A percentile compares a stretch with the other conserved stretches of the same genome.
phyloP scores from a whole-genome alignment of 495 filamentous ascomycete species.

The Aspergillus heteromorphus region DNA sequence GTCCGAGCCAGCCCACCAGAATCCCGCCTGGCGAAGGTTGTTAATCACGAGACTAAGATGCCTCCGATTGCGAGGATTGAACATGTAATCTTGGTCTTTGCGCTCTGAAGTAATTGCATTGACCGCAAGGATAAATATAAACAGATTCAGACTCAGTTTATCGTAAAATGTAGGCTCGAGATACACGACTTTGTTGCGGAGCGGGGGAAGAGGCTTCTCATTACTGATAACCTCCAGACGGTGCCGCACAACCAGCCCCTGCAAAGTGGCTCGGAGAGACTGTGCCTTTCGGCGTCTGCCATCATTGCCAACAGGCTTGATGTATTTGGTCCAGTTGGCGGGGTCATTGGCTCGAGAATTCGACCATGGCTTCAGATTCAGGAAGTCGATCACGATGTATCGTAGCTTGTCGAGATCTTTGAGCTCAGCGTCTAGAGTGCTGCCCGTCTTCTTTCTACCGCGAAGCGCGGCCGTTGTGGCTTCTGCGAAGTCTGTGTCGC shows the following conservation, averaged over 20 bases:
- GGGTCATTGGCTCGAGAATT: slow-evolving; percentile 44
- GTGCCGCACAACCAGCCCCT: slow-evolving; percentile 78
- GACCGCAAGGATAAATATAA: slow-evolving; percentile 70
- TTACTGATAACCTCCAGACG: slow-evolving; percentile 59
- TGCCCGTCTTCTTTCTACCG: slow-evolving; percentile 34
- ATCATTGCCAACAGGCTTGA: slow-evolving; percentile 58
- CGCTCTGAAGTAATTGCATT: slow-evolving; percentile 90
- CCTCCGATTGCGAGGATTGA: slow-evolving; percentile 65
- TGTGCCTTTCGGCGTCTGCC: slow-evolving; percentile 49
- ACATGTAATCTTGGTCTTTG: slow-evolving; percentile 80
- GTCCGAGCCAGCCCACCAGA: slow-evolving; percentile 81
- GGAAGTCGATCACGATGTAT: slow-evolving; percentile 60
- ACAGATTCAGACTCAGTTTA: slow-evolving; percentile 76
- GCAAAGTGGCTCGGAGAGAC: slow-evolving; percentile 64
- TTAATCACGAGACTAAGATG: slow-evolving; percentile 59
- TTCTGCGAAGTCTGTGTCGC: slow-evolving; percentile 31
- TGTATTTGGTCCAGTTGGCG: slow-evolving; percentile 67
- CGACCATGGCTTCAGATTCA: slow-evolving; percentile 74
- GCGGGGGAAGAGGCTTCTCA: slow-evolving; percentile 59
- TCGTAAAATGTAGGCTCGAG: slow-evolving; percentile 82
- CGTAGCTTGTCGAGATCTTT: slow-evolving; percentile 74
- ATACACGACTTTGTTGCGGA: slow-evolving; percentile 65
- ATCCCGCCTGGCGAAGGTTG: slow-evolving; percentile 82
- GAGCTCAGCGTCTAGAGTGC: slow-evolving; percentile 47
- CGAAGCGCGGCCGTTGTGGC: slow-evolving; percentile 26